Conservation (phyloP, 306 rosid genomes). For the Begonia loranthoides region DNA sequence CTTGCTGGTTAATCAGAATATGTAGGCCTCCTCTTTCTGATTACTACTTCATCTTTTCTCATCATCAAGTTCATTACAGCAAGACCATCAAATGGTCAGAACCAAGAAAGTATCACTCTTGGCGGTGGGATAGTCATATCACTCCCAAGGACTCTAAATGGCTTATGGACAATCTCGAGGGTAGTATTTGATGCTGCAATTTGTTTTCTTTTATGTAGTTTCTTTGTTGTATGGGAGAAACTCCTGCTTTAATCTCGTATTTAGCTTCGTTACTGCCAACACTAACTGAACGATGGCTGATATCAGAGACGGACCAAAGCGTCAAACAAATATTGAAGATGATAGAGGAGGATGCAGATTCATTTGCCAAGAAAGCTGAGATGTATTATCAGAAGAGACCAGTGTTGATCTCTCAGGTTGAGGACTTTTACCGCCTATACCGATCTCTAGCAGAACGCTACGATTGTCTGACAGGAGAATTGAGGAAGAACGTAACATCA, state of each 20-base stretch:
- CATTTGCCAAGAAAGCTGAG: conserved; percentile 88
- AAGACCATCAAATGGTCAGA: conserved; percentile 50
- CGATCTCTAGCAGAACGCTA: conserved; percentile 89
- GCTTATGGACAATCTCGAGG: conserved; percentile 83
- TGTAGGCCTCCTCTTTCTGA: too few species aligned
- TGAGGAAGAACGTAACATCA: conserved; percentile 52
- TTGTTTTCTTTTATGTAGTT: background rate
- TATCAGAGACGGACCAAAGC: conserved; percentile 73
- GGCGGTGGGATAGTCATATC: conserved; percentile 98
- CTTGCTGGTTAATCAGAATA: too few species aligned
- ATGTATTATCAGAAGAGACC: conserved; percentile 98
- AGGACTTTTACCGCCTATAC: conserved; percentile 76
- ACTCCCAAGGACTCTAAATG: conserved; percentile 70
- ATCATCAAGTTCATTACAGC: conserved; percentile 23
- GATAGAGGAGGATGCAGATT: conserved; percentile 89
- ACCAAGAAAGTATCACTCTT: conserved; percentile 59
- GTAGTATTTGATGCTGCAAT: conserved; percentile 22
- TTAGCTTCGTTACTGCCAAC: conserved; percentile 8
- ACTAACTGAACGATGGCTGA: conserved; percentile 30
- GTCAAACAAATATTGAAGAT: conserved; percentile 87
- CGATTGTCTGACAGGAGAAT: conserved; percentile 74
- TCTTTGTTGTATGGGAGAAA: too few species aligned
- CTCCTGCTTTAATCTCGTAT: too few species aligned
- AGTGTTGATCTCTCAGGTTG: conserved; percentile 72
- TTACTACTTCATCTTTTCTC: too few species aligned